Evolutionary conservation across 1,284 basidiomycete genomes (phyloP).

Genomic region (Takashimella koratensis): DNA sequence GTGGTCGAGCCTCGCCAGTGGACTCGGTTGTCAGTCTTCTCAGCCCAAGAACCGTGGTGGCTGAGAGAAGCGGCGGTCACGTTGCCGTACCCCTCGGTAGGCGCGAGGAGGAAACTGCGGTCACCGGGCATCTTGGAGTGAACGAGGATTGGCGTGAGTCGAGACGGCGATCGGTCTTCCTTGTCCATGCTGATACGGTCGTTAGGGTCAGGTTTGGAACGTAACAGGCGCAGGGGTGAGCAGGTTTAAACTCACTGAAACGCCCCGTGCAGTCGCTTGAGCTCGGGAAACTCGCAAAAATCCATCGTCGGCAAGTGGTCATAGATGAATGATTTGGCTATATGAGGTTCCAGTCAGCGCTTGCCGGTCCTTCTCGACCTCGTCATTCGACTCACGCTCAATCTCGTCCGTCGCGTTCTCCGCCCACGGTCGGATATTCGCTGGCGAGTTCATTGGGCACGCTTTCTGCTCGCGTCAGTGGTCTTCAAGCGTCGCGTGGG

Average conservation of each 20-base stretch:
- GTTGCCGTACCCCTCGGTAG: constrained; percentile 46
- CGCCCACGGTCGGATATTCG: constrained; percentile 37
- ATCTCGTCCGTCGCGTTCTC: constrained; percentile 38
- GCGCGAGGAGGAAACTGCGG: constrained; percentile 42
- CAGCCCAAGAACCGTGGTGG: constrained; percentile 38
- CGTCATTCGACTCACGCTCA: constrained; percentile 23
- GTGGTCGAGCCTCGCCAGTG: constrained; percentile 52
- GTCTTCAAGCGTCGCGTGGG: background rate
- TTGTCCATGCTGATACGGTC: constrained; percentile 34
- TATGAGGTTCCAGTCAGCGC: constrained; percentile 3
- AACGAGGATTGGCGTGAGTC: constrained; percentile 44
- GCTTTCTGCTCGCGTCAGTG: constrained; percentile 33
- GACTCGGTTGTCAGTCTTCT: constrained; percentile 44
- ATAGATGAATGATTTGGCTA: constrained; percentile 48
- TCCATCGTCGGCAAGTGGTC: constrained; percentile 53
- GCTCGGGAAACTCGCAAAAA: constrained; percentile 52
- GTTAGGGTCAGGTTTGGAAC: background rate
- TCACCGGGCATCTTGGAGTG: constrained; percentile 48
- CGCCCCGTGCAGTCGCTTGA: constrained; percentile 48
- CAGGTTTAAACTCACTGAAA: constrained; percentile 28
- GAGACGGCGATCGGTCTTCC: constrained; percentile 42
- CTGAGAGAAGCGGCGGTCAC: constrained; percentile 32
- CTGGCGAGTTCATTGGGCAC: constrained; percentile 44
- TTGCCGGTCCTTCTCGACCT: background rate
- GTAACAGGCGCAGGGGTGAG: background rate